Base-by-base conservation (phyloP, 1,139 yeast genomes). In the Hansenula anomala region DNA sequence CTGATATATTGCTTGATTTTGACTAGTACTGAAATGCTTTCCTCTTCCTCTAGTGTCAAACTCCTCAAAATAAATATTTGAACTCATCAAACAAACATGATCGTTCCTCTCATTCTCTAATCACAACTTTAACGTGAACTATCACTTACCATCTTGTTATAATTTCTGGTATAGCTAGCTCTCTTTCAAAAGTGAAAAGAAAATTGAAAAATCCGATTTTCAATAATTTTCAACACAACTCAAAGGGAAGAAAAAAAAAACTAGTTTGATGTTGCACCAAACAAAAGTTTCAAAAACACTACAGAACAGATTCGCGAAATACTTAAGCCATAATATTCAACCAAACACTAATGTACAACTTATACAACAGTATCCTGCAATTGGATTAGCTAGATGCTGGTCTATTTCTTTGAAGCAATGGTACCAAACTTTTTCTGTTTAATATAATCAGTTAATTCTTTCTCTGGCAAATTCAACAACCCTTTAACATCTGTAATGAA, bases 401-500 rank as follows among this genome's bases (percentile, higher is more conserved):
- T n/a, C n/a, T n/a, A n/a, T n/a, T n/a, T n/a, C n/a, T n/a, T 6
- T 4, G 34, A 6, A 23, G 19, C 20, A 2, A 17, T 32, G 7
- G 31, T 19, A 0, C 48, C 54, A 40, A 53, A 42, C 36, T 51
- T 48, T 36, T 54, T 58, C 20, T 46, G 40, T 36, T 59, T 50
- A 34, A 63, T 60, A 23, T 52, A 47, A 6, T 47, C 38, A 11
- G 58, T 34, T 26, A 64, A 44, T 40, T 62, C 56, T 9, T 56
- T 53, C 39, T 64, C 66, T 1, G 67, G 59, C 1, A 62, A 45
- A 39, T 58, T 55, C 25, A 63, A 45, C 48, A 63, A 42, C 6
- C 59, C 58, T 37, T 57, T 56, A 18, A 64, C 56, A 20, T 62
- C 66, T 2, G 52, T 44, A 19, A 63, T 50, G 34, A 61, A 61